A percentile compares a stretch with the other conserved stretches of the same genome.
These are phyloP conservation scores for Talaromyces sp. DNA, from an alignment of 2,329 filamentous ascomycete genomes.

Conservation along the genomic window DNA sequence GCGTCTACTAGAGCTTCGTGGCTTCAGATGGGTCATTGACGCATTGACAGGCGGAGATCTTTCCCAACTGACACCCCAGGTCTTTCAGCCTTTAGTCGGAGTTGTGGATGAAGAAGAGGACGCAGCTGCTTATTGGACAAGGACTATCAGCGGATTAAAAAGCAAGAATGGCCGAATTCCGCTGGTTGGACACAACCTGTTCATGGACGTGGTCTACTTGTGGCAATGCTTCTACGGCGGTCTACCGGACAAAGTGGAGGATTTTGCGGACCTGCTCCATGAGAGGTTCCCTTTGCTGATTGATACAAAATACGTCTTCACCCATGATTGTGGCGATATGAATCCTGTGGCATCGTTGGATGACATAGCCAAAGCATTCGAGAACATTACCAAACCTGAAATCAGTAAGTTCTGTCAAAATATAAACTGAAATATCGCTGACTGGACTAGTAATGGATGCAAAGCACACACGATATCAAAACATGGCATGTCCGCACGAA, in stretches of 20 bases:
- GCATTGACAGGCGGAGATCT: conserved; percentile 46
- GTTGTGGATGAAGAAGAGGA: conserved; percentile 9
- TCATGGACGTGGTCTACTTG: conserved; percentile 62
- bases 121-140: not conserved
- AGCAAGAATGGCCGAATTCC: conserved; percentile 45
- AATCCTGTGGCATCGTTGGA: conserved; percentile 45
- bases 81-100: conserved; percentile 29
- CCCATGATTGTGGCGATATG: conserved; percentile 54
- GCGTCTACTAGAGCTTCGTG: conserved; percentile 38
- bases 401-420: conserved; percentile 30
- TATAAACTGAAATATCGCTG: not conserved
- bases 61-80: conserved; percentile 35
- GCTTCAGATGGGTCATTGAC: conserved; percentile 50
- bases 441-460: conserved; percentile 32
- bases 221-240: conserved; percentile 60
- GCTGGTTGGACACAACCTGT: conserved; percentile 63
- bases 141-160: conserved; percentile 37
- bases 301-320: conserved; percentile 65
- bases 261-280: conserved; percentile 54
- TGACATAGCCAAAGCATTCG: conserved; percentile 31
- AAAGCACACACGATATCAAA: conserved; percentile 33
- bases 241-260: conserved; percentile 56
- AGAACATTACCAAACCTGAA: conserved; percentile 28
- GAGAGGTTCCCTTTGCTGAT: conserved; percentile 57
- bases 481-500: conserved; percentile 48